A percentile compares a stretch with the other conserved stretches of the same genome.
Evolutionary conservation across 2,329 filamentous ascomycete species (phyloP).

Genomic region (Mariannaea sp.): DNA sequence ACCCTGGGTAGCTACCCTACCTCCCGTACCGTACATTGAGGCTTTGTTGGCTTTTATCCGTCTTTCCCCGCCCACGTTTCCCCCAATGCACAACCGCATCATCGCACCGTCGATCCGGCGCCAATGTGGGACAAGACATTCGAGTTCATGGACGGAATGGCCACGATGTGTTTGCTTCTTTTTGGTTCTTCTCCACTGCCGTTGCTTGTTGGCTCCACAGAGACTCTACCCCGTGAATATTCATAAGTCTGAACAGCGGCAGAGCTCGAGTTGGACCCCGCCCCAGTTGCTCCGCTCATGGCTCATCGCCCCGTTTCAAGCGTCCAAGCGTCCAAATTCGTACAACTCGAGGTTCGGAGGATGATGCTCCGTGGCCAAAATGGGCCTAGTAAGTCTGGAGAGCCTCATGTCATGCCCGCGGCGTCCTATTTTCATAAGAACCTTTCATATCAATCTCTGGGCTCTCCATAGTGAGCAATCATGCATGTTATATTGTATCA

Average conservation of each 20-base stretch:
- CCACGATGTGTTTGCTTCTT: neutral
- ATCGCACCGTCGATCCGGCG: constrained; percentile 29
- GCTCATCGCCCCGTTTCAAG: neutral
- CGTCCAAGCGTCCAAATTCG: constrained; percentile 9
- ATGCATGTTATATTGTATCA: too few relatives aligned
- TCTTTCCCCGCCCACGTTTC: neutral
- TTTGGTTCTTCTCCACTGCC: constrained; percentile 1
- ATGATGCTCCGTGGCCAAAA: constrained; percentile 8
- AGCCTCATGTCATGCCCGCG: constrained; percentile 12
- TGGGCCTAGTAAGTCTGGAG: neutral
- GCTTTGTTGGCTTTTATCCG: too few relatives aligned
- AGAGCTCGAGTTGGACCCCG: too few relatives aligned
- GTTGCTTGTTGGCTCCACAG: neutral
- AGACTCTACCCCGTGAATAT: too few relatives aligned
- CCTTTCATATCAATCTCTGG: neutral
- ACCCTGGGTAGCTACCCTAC: too few relatives aligned
- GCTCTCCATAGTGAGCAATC: neutral
- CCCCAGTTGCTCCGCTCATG: too few relatives aligned
- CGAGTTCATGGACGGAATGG: neutral
- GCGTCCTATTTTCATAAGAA: neutral
- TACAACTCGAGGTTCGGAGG: neutral
- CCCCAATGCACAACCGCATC: constrained; percentile 22
- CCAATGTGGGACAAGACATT: constrained; percentile 15
- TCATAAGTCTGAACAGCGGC: neutral
- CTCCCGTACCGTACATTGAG: too few relatives aligned